Evolutionary conservation across 108 stramenopile genomes (phyloP).

Genomic region (Cyclotella sp.): DNA sequence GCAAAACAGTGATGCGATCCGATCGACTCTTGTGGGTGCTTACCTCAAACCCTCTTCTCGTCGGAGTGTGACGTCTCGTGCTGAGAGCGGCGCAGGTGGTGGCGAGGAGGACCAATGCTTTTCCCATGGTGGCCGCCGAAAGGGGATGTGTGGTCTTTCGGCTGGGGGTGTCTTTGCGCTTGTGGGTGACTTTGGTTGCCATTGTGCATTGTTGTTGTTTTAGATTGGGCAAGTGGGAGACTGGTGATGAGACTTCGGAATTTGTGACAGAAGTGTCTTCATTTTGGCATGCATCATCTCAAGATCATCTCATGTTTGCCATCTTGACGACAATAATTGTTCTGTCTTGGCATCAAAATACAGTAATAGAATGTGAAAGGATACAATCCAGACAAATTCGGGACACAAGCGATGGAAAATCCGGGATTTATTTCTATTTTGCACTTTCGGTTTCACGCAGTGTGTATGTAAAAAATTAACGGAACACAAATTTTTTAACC

Average conservation of each 20-base stretch:
- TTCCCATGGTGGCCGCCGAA: constrained; percentile 29
- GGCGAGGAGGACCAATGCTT: constrained; percentile 22
- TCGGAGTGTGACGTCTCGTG: not conserved
- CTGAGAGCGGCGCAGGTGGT: constrained; percentile 26
- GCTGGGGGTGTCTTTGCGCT: not conserved
- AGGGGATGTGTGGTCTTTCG: constrained; percentile 3
- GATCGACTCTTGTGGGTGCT: not conserved
- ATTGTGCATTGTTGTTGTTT: not conserved
- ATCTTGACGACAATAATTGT: no score
- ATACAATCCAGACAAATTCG: not conserved
- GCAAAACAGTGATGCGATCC: not conserved
- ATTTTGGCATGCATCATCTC: no score
- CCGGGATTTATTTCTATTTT: not conserved
- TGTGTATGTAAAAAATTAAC: no score
- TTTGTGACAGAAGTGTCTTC: no score
- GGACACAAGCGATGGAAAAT: no score
- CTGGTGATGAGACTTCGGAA: not conserved
- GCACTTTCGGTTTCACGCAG: not conserved
- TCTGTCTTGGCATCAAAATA: not conserved
- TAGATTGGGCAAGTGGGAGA: not conserved
- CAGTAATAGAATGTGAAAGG: not conserved
- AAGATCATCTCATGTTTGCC: no score
- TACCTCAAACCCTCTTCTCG: not conserved
- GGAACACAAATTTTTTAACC: no score
- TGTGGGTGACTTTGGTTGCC: not conserved